Base-by-base conservation (phyloP, 768 basidiomycete genomes). In the Rhizopogon roseolus region DNA sequence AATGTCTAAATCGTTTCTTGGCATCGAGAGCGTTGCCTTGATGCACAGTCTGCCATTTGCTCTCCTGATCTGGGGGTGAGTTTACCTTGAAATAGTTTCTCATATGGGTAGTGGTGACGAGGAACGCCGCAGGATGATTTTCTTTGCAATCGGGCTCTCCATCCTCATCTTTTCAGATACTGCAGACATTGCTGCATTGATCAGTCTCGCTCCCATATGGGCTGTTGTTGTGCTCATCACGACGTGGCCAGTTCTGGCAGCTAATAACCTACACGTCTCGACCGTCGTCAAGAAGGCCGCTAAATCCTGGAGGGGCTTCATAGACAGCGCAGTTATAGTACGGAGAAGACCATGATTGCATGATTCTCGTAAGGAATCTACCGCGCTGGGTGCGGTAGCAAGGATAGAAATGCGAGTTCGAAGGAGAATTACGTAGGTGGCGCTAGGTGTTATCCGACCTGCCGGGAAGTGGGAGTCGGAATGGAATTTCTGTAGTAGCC, bases 21-120 rank as follows among this genome's bases (percentile, higher is more conserved):
- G 66, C 4, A 45, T 66, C 5, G 69, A 71, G 48, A 54, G 61
- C 2, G 54, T 73, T 13, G 64, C 69, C 1, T 66, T 71, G 19
- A 54, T 68, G 45, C 71, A 66, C 54, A 69, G 65, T 42, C 56
- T 71, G 25, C 70, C 70, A 9, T 66, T 66, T 48, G 70, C 65
- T 17, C 56, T 69, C 14, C 60, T 69, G 32, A 64, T 71, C 58
- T 70, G 65, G 62, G 60, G 60, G 69, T 71, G 43, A 50, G 69
- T n/a, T 22, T 25, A 2, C 27, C 9, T 45, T 4, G 3, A 34
- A 17, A n/a, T 32, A 6, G 7, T 13, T 36, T 28, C 14, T 25
- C 19, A 19, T 8, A n/a, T 16, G 13, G 5, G 7, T 25, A 7
- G 37, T 27, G 8, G 8, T 48, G 19, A 48, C 32, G 14, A 34